Evolutionary conservation across 225 moss, liverwort and hornwort species (phyloP).

Genomic region (Straminergon stramineum): DNA sequence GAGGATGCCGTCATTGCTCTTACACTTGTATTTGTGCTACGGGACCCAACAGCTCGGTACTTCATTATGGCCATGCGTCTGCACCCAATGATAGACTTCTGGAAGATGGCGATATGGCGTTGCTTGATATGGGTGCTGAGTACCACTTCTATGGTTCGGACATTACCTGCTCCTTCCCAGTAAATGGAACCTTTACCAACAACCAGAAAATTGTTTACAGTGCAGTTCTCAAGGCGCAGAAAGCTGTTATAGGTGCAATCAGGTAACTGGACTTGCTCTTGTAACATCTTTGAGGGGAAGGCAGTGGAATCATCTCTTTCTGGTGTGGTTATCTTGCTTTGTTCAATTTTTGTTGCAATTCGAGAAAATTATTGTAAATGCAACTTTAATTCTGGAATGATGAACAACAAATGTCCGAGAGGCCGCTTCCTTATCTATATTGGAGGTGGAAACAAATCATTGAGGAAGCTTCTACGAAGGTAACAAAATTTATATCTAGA

Average conservation of each 20-base stretch:
- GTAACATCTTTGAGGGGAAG: not conserved
- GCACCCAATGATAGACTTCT: constrained; percentile 83
- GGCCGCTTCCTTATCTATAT: not conserved
- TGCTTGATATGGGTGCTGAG: constrained; percentile 98
- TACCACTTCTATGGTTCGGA: constrained; percentile 83
- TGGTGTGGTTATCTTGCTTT: not conserved
- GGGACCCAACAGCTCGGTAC: constrained; percentile 63
- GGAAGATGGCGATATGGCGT: constrained; percentile 86
- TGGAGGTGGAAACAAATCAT: not conserved
- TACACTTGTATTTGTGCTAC: constrained; percentile 95
- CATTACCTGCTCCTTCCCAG: constrained; percentile 94
- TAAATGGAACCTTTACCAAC: constrained; percentile 69
- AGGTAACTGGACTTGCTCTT: not conserved
- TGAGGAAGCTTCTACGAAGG: not conserved
- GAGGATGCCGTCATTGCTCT: constrained; percentile 89
- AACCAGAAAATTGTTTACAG: constrained; percentile 60
- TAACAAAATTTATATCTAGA: too few relatives aligned
- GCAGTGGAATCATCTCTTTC: constrained; percentile 6
- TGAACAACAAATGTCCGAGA: too few relatives aligned
- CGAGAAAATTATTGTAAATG: not conserved
- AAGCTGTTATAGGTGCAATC: constrained; percentile 60
- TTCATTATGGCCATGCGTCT: constrained; percentile 91
- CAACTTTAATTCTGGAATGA: not conserved
- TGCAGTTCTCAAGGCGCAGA: constrained; percentile 77
- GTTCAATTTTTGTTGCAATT: not conserved